Evolutionary conservation across 2,329 filamentous ascomycete species (phyloP).

Genomic region (Neonectria hederae): DNA sequence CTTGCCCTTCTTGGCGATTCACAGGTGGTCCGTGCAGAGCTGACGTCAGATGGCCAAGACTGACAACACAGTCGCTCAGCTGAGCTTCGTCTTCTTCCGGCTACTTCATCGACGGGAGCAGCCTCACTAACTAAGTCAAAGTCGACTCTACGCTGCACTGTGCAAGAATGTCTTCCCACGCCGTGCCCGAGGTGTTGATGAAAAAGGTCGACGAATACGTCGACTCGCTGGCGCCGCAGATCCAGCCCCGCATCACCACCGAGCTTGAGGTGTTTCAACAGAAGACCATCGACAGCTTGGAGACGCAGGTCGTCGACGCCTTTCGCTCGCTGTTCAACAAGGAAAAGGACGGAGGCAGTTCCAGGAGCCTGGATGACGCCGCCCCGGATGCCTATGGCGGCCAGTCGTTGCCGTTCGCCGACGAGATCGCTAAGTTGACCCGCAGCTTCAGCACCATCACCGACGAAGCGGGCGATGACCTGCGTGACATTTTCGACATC

Average conservation of each 20-base stretch:
- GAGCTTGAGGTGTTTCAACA: conserved; percentile 56
- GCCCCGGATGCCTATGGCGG: conserved; percentile 54
- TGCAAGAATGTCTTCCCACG: conserved; percentile 48
- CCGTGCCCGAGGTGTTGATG: conserved; percentile 55
- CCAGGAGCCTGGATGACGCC: conserved; percentile 44
- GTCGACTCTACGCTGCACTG: background rate
- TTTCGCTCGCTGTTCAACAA: conserved; percentile 56
- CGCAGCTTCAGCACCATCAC: conserved; percentile 52
- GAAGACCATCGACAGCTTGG: conserved; percentile 57
- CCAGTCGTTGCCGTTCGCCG: conserved; percentile 55
- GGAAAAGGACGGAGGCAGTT: conserved; percentile 34
- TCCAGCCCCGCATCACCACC: conserved; percentile 56
- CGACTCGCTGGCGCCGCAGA: conserved; percentile 57
- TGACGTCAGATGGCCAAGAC: conserved; percentile 22
- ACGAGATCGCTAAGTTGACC: conserved; percentile 55
- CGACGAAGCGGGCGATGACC: conserved; percentile 53
- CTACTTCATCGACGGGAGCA: background rate
- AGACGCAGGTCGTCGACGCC: conserved; percentile 55
- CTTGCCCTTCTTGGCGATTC: background rate
- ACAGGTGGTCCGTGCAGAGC: conserved; percentile 21
- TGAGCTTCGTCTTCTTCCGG: conserved; percentile 4
- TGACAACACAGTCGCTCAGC: conserved; percentile 16
- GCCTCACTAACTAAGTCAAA: background rate
- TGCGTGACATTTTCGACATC: conserved; percentile 55
- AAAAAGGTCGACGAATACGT: conserved; percentile 57